These are phyloP conservation scores for Penicillium sp. DNA, from an alignment of 2,329 filamentous ascomycete species.

Conservation along the genomic window DNA sequence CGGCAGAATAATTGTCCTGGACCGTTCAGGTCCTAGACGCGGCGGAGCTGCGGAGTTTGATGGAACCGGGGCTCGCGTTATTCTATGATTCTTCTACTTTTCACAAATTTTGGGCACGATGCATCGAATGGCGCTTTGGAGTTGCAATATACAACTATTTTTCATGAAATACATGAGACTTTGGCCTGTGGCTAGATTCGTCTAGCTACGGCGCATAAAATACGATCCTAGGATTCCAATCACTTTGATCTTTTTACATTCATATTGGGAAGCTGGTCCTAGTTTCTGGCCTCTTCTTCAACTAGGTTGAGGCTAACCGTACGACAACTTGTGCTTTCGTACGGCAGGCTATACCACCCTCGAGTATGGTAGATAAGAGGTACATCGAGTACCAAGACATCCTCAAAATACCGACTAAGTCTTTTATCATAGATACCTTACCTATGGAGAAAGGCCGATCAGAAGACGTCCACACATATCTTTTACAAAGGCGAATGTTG, in stretches of 20 bases:
- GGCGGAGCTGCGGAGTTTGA: slow-evolving; percentile 21
- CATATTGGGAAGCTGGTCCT: neutral
- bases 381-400: no score
- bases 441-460: no score
- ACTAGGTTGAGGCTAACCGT: no score
- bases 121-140: slow-evolving; percentile 41
- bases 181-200: neutral
- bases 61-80: slow-evolving; percentile 14
- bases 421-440: no score
- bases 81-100: slow-evolving; percentile 12
- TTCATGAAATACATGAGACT: slow-evolving; percentile 12
- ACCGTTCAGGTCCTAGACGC: neutral
- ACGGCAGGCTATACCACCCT: no score
- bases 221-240: neutral
- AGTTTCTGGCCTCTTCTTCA: neutral
- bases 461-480: no score
- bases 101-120: slow-evolving; percentile 27
- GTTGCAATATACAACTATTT: slow-evolving; percentile 20
- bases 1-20: neutral
- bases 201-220: neutral
- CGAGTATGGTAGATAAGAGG: no score
- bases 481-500: no score
- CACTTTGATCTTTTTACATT: neutral
- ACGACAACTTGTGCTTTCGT: no score
- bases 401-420: no score